phyloP scores from a whole-genome alignment of 1,139 yeast species.

The Suhomyces atakaporum region DNA sequence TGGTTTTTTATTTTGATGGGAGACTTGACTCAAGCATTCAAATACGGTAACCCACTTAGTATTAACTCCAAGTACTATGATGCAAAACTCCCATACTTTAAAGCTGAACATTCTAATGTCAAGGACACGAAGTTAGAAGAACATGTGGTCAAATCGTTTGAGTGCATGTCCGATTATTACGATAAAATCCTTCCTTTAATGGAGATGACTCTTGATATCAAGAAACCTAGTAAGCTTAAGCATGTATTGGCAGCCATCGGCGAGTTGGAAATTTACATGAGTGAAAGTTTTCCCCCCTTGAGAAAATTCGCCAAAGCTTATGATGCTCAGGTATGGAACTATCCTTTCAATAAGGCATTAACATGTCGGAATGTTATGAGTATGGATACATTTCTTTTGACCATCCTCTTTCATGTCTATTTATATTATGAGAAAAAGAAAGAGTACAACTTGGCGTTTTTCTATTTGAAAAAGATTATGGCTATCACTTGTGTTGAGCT shows the following conservation, averaged over 20 bases:
- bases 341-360: slow-evolving; percentile 34
- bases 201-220: slow-evolving; percentile 27
- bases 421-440: slow-evolving; percentile 21
- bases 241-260: slow-evolving; percentile 25
- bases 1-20: slow-evolving; percentile 35
- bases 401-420: slow-evolving; percentile 31
- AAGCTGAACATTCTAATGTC: slow-evolving; percentile 30
- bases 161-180: slow-evolving; percentile 28
- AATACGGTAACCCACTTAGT: slow-evolving; percentile 42
- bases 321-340: slow-evolving; percentile 22
- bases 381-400: slow-evolving; percentile 30
- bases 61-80: slow-evolving; percentile 35
- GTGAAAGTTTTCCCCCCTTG: slow-evolving; percentile 25
- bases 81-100: slow-evolving; percentile 25
- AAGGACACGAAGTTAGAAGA: slow-evolving; percentile 32
- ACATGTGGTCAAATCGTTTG: slow-evolving; percentile 25
- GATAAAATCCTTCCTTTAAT: slow-evolving; percentile 24
- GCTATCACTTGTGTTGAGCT: slow-evolving; percentile 27
- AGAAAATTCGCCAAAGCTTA: slow-evolving; percentile 29
- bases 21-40: slow-evolving; percentile 40
- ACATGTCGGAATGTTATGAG: slow-evolving; percentile 35
- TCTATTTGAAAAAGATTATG: slow-evolving; percentile 27
- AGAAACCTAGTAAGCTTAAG: slow-evolving; percentile 20
- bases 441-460: slow-evolving; percentile 19
- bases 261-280: slow-evolving; percentile 32